Conservation (phyloP, 371 early-diverging fungal species). For the Nosema bombycis region DNA sequence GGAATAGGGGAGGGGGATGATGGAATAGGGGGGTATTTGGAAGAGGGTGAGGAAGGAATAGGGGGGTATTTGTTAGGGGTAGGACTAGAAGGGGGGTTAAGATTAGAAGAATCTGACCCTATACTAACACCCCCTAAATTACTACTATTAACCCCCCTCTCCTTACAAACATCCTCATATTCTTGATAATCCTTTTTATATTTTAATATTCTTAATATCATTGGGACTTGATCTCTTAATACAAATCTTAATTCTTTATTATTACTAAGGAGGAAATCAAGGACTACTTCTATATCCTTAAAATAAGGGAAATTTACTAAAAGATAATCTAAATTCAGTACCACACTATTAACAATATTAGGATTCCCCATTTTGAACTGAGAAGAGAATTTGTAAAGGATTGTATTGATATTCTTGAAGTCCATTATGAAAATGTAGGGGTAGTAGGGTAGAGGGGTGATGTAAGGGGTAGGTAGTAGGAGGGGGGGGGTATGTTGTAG, state of each 20-base stretch:
- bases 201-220: constrained; percentile 20
- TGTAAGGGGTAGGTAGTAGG: too few species aligned
- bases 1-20: too few species aligned
- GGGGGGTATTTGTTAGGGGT: background rate
- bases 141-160: background rate
- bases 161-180: background rate
- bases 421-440: too few species aligned
- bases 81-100: background rate
- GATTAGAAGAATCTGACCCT: background rate
- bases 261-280: constrained; percentile 33
- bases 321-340: constrained; percentile 48
- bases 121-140: background rate
- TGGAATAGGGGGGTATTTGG: too few species aligned
- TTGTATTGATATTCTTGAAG: too few species aligned
- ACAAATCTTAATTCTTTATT: constrained; percentile 37
- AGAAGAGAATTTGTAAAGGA: too few species aligned
- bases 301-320: constrained; percentile 46
- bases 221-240: constrained; percentile 9
- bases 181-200: background rate
- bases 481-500: too few species aligned
- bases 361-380: too few species aligned
- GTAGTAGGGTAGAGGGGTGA: too few species aligned
- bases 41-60: too few species aligned
- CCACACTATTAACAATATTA: too few species aligned
- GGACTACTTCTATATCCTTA: constrained; percentile 38